Evolutionary conservation across 106 monocot genomes (phyloP).

Genomic region (Dendrobium huoshanense): DNA sequence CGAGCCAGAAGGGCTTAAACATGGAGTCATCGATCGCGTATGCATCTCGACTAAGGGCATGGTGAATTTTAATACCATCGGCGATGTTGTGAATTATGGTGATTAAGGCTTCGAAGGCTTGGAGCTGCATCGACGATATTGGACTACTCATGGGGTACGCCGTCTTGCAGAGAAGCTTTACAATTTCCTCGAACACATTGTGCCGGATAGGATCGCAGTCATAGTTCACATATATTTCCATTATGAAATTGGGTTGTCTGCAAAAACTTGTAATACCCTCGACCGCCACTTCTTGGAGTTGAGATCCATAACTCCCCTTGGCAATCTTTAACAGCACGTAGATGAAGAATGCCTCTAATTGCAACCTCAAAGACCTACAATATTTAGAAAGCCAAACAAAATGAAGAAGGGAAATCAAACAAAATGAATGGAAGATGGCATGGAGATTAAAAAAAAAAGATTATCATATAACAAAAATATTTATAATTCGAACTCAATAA

Average conservation of each 20-base stretch:
- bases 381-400: not conserved
- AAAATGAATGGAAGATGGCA: not conserved
- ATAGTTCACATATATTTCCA: slow-evolving; percentile 88
- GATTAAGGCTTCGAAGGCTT: slow-evolving; percentile 72
- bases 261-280: slow-evolving; percentile 75
- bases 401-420: not conserved
- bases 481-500: not conserved
- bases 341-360: slow-evolving; percentile 84
- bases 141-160: slow-evolving; percentile 44
- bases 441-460: not conserved
- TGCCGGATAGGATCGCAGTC: slow-evolving; percentile 74
- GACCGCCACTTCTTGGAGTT: slow-evolving; percentile 79
- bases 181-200: slow-evolving; percentile 60
- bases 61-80: slow-evolving; percentile 36
- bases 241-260: slow-evolving; percentile 55
- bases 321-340: slow-evolving; percentile 53
- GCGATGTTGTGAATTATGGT: slow-evolving; percentile 55
- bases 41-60: slow-evolving; percentile 6
- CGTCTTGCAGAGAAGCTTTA: slow-evolving; percentile 63
- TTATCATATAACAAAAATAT: not conserved
- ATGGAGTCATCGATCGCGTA: slow-evolving; percentile 46
- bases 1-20: slow-evolving; percentile 60
- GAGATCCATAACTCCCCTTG: slow-evolving; percentile 18
- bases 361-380: slow-evolving; percentile 46
- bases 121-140: slow-evolving; percentile 39